phyloP scores from a whole-genome alignment of 805 yeast genomes.

The Monosporozyma yasuniensis region DNA sequence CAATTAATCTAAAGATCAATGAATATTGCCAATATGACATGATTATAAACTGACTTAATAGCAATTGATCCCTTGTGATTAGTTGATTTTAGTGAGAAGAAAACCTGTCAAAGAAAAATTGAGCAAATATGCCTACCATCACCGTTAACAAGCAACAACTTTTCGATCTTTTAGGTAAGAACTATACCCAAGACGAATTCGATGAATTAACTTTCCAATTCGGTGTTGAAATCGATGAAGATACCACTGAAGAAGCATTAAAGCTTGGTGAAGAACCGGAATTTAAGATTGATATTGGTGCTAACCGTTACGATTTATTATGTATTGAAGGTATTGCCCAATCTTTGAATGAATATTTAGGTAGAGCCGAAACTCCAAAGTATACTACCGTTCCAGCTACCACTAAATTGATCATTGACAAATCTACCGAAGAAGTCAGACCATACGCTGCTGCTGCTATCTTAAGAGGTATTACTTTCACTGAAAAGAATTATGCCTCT shows the following conservation, averaged over 20 bases:
- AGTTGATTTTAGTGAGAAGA: background rate
- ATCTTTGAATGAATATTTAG: conserved; percentile 84
- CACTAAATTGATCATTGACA: conserved; percentile 66
- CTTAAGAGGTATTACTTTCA: conserved; percentile 72
- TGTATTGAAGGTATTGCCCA: conserved; percentile 98
- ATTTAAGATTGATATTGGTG: conserved; percentile 92
- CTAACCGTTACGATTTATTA: conserved; percentile 95
- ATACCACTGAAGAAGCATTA: conserved; percentile 60
- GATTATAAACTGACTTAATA: background rate
- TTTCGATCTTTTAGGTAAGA: conserved; percentile 64
- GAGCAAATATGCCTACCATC: conserved; percentile 80
- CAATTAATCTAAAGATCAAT: background rate
- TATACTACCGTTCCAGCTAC: conserved; percentile 54
- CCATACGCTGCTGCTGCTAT: conserved; percentile 96
- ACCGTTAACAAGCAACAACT: conserved; percentile 92
- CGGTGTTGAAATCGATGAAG: conserved; percentile 97
- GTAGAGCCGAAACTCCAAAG: conserved; percentile 53
- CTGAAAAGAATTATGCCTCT: conserved; percentile 80
- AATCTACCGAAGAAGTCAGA: conserved; percentile 65
- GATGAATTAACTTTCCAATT: conserved; percentile 96
- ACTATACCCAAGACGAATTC: conserved; percentile 77
- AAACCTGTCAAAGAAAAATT: background rate
- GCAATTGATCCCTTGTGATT: background rate
- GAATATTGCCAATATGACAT: background rate
- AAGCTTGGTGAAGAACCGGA: conserved; percentile 63